A percentile compares a stretch with the other conserved stretches of the same genome.
These are phyloP conservation scores for Malus hybrid DNA, from an alignment of 331 rosid species.

Conservation along the genomic window DNA sequence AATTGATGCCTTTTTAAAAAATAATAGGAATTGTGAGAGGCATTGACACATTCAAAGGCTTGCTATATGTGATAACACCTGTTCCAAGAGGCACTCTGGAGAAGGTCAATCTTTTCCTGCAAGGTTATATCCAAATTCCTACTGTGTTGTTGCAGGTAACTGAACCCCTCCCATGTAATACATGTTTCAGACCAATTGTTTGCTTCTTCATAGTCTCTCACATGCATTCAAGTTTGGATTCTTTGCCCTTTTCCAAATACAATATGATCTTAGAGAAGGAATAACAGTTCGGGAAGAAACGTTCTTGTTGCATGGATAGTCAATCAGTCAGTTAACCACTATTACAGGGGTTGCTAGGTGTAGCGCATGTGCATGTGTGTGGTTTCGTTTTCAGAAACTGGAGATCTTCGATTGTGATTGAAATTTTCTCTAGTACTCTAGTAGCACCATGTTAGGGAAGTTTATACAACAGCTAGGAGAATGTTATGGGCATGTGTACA, in stretches of 20 bases:
- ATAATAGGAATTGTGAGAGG: conserved; percentile 85
- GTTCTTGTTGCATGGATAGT: not conserved
- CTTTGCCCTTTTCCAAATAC: not conserved
- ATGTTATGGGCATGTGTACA: not conserved
- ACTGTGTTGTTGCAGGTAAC: conserved; percentile 64
- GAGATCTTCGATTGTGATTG: too few relatives aligned
- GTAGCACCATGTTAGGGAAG: not conserved
- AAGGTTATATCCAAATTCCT: conserved; percentile 84
- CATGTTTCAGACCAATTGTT: not conserved
- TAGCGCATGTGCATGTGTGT: too few relatives aligned
- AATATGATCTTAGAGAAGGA: not conserved
- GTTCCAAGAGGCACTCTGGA: conserved; percentile 64
- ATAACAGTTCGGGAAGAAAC: not conserved
- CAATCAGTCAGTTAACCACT: not conserved
- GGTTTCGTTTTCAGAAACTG: too few relatives aligned
- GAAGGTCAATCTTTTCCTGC: conserved; percentile 68
- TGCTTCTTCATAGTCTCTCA: not conserved
- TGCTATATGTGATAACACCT: conserved; percentile 77
- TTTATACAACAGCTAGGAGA: too few relatives aligned
- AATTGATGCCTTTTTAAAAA: conserved; percentile 3
- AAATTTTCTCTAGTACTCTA: too few relatives aligned
- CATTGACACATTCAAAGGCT: conserved; percentile 61
- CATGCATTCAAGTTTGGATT: not conserved
- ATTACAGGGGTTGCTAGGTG: not conserved
- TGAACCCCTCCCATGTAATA: not conserved